phyloP scores from a whole-genome alignment of 148 eudicot genomes.

The Silene conica region DNA sequence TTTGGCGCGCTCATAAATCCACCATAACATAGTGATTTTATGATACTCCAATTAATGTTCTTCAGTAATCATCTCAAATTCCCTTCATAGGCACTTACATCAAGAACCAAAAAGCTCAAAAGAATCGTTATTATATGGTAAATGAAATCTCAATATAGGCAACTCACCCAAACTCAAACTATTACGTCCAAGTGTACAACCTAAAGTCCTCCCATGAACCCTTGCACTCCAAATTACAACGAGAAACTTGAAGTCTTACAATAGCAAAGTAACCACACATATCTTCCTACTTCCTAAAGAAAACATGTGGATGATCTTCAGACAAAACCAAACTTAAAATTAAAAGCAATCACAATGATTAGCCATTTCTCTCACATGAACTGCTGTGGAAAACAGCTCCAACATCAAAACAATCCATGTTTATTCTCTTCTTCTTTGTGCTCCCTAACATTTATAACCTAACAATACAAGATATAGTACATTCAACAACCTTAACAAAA shows the following conservation, averaged over 20 bases:
- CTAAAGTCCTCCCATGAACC: not conserved
- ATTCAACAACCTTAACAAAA: not conserved
- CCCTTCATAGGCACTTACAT: not conserved
- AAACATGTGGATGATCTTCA: not conserved
- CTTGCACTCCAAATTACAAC: not conserved
- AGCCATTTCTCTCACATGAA: conserved; percentile 1
- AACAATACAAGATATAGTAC: not conserved
- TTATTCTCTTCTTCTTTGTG: not conserved
- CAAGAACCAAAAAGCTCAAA: conserved; percentile 8
- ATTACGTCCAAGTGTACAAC: not conserved
- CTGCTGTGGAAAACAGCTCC: not conserved
- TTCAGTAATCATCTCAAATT: not conserved
- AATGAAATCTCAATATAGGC: not conserved
- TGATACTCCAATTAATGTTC: conserved; percentile 2
- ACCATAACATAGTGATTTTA: not conserved
- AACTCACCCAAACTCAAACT: not conserved
- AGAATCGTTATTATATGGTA: not conserved
- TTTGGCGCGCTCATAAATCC: not conserved
- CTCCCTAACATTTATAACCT: not conserved
- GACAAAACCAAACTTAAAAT: not conserved
- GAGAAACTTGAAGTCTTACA: not conserved
- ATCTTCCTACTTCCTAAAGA: conserved; percentile 1
- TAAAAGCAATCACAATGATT: not conserved
- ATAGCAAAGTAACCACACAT: not conserved
- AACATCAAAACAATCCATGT: not conserved